Base-by-base conservation (phyloP, 1,139 yeast genomes). In the Kurtzmaniella quercitrusa region DNA sequence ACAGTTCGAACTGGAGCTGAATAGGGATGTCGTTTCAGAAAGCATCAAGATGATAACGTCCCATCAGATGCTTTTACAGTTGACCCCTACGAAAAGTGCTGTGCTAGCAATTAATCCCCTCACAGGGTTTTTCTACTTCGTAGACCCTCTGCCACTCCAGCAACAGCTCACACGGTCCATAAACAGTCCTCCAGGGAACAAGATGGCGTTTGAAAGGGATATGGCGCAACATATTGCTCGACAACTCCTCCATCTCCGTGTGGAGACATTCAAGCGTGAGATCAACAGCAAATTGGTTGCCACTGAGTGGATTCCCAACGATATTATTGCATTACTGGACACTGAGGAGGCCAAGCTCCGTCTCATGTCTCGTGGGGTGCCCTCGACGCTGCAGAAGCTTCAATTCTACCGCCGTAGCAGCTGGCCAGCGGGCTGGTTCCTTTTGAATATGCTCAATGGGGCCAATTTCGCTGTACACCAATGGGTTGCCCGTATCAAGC, bases 341-440 rank as follows among this genome's bases (percentile, higher is more conserved):
- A 56, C 49, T 38, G 77, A 72, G 50, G 56, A 60, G 10, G 45
- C 44, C 12, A 67, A 68, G 42, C 52, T 71, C 29, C 50, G 53
- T 18, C 21, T 36, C 43, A 21, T 27, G 2, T 10, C 27, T 36
- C 23, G 16, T 36, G 38, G 27, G 48, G 46, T 39, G 47, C 50
- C 44, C 34, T 51, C 21, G 39, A 34, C n/a, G 46, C 43, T 16
- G 45, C 46, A 51, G 33, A 68, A 62, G 44, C 54, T 79, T 21
- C 79, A 73, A 49, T 73, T 80, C 44, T 84, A 78, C 56, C 70
- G 86, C 18, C 68, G 85, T 42, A 77, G 76, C 43, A 82, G 77
- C 47, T 85, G 91, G 91, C 89, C 90, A 1, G 65, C 79, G 2
- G 78, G 82, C 45, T 85, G 91, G 91, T 81, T 81, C 57, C 60